Base-by-base conservation (phyloP, 1,139 yeast genomes). In the Yamadazyma mexicana region DNA sequence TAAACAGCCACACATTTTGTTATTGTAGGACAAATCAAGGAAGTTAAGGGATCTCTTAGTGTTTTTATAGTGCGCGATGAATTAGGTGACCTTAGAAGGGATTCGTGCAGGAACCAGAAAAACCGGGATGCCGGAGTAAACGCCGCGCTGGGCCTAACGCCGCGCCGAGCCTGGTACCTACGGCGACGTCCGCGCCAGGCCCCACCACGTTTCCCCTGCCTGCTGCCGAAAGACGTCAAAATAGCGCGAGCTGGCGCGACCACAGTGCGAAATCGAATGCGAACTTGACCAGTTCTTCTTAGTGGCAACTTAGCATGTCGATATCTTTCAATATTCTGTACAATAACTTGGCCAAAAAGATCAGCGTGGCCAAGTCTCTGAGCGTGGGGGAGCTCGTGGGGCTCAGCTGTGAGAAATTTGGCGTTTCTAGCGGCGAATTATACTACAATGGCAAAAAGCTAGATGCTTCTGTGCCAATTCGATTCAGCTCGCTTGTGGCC, bases 401-500 rank as follows among this genome's bases (percentile, higher is more conserved):
- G 37, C 34, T 52, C 32, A 44, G 66, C 34, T 35, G 61, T 43
- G 54, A 52, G 38, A 64, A 62, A 42, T 66, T 65, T 40, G 12
- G 45, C 4, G 17, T 41, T 10, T 2, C 40, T 5, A 26, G 47
- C 25, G 73, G 72, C 2, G 59, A 58, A 17, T 50, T 66, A 27
- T 44, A 44, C 23, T 54, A 63, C 46, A 58, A 64, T 37, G 56
- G 52, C 40, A 68, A 67, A 43, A 51, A 44, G 12, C 46, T 70
- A 20, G 75, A 70, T 41, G 45, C 52, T 1, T 47, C 66, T 11
- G 51, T 64, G 24, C 68, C 73, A 1, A 45, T 71, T 12, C 51
- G 73, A 35, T 56, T 66, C 38, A 60, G 72, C 5, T 57, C 54
- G 22, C 50, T 71, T 17, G 45, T 59, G 23, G 68, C 64, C 40